phyloP scores from a whole-genome alignment of 768 basidiomycete species.

The Kwoniella shandongensis region DNA sequence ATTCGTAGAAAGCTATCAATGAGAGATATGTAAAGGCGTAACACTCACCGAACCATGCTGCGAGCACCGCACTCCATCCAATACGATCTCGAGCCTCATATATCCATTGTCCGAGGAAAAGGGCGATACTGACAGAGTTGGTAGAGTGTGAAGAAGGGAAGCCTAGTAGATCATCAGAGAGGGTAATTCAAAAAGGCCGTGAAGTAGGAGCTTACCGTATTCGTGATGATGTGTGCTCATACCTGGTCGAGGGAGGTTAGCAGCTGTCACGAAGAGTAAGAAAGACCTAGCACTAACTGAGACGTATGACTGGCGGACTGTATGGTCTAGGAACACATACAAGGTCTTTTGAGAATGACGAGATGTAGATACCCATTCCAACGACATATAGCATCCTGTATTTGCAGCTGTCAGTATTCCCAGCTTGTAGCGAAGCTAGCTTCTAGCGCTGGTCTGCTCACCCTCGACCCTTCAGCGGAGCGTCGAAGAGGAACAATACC shows the following conservation, averaged over 20 bases:
- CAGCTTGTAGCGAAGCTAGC: neutral
- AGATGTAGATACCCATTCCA: conserved; percentile 77
- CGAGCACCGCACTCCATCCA: conserved; percentile 11
- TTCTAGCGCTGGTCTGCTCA: conserved; percentile 53
- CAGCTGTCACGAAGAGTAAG: neutral
- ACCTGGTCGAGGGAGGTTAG: too few relatives aligned
- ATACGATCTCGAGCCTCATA: conserved; percentile 18
- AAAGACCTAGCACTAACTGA: conserved; percentile 61
- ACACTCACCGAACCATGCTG: conserved; percentile 28
- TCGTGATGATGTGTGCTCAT: conserved; percentile 48
- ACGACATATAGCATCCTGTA: conserved; percentile 68
- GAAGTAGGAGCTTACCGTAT: conserved; percentile 30
- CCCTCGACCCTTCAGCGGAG: conserved; percentile 69
- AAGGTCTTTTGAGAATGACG: conserved; percentile 84
- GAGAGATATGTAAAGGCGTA: too few relatives aligned
- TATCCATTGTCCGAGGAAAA: conserved; percentile 61
- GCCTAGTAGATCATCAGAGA: conserved; percentile 56
- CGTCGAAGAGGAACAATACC: conserved; percentile 83
- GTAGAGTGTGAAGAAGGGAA: conserved; percentile 96
- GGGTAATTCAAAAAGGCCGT: neutral
- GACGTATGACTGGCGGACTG: conserved; percentile 83
- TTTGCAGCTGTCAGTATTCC: neutral
- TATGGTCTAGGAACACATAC: conserved; percentile 87
- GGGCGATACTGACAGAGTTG: conserved; percentile 82
- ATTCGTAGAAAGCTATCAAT: conserved; percentile 6